phyloP scores from a whole-genome alignment of 2,329 filamentous ascomycete species.

The Fusarium sp. region DNA sequence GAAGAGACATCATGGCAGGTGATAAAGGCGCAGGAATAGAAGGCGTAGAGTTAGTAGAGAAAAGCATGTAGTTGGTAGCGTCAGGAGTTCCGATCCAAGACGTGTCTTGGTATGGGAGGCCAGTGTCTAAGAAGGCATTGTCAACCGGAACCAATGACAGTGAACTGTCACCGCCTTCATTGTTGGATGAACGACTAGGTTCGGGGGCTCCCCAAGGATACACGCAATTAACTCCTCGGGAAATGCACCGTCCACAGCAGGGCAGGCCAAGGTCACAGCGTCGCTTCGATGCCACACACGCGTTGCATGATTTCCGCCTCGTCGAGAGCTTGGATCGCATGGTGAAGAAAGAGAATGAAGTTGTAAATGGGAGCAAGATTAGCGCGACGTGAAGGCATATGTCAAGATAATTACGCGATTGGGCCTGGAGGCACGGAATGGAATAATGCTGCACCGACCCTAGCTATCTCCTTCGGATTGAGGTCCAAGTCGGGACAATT shows the following conservation, averaged over 20 bases:
- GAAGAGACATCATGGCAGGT: slow-evolving; percentile 7
- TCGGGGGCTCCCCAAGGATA: slow-evolving; percentile 10
- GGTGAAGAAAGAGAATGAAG: background rate
- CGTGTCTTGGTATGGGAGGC: background rate
- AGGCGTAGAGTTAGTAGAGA: background rate
- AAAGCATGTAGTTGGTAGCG: background rate
- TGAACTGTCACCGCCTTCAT: background rate
- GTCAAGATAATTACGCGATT: background rate
- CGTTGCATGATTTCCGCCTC: slow-evolving; percentile 21
- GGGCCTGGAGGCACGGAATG: background rate
- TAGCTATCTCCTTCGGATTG: background rate
- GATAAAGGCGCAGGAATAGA: background rate
- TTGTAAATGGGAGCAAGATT: background rate
- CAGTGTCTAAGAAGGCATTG: background rate
- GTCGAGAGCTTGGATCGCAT: background rate
- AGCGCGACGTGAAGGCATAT: background rate
- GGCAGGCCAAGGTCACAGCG: slow-evolving; percentile 21
- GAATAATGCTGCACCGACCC: background rate
- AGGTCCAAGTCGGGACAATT: background rate
- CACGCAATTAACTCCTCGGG: slow-evolving; percentile 1
- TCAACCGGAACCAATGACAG: background rate
- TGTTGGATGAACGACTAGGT: background rate
- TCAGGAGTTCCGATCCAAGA: background rate
- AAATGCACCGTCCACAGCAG: slow-evolving; percentile 11
- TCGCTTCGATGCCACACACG: slow-evolving; percentile 15